Conservation (phyloP, 2,329 filamentous ascomycete species). For the Aspergillus udagawae region DNA sequence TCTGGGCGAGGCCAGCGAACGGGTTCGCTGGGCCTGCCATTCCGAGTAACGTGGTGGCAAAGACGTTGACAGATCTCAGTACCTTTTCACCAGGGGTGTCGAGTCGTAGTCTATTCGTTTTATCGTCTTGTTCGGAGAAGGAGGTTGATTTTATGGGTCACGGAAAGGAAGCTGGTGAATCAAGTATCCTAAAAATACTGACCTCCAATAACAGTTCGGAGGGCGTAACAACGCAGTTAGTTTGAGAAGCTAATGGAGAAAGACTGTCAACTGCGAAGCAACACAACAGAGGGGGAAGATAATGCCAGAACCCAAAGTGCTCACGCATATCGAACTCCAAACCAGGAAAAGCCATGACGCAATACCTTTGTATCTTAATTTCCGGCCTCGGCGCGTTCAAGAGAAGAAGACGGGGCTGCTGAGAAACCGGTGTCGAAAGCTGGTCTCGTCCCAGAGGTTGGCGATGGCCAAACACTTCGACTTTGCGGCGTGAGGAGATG, state of each 20-base stretch:
- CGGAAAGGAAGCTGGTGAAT: background rate
- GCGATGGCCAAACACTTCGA: background rate
- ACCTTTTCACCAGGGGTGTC: constrained; percentile 5
- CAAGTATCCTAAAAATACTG: background rate
- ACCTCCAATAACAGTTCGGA: background rate
- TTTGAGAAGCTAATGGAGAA: background rate
- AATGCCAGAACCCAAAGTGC: background rate
- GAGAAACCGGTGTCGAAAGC: background rate
- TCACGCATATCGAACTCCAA: background rate
- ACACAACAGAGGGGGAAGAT: background rate
- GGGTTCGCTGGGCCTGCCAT: constrained; percentile 31
- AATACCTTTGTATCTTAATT: background rate
- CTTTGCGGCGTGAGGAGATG: background rate
- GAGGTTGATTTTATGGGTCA: background rate
- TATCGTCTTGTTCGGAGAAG: background rate
- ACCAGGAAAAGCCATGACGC: background rate
- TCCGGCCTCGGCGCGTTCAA: background rate
- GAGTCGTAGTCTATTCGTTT: background rate
- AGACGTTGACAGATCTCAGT: constrained; percentile 14
- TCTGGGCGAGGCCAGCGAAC: constrained; percentile 24
- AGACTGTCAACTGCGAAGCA: background rate
- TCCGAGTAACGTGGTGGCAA: constrained; percentile 22
- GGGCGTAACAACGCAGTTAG: background rate
- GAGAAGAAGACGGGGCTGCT: background rate
- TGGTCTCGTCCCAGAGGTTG: background rate